phyloP scores from a whole-genome alignment of 225 moss, liverwort and hornwort genomes.

The Polytrichum formosum region DNA sequence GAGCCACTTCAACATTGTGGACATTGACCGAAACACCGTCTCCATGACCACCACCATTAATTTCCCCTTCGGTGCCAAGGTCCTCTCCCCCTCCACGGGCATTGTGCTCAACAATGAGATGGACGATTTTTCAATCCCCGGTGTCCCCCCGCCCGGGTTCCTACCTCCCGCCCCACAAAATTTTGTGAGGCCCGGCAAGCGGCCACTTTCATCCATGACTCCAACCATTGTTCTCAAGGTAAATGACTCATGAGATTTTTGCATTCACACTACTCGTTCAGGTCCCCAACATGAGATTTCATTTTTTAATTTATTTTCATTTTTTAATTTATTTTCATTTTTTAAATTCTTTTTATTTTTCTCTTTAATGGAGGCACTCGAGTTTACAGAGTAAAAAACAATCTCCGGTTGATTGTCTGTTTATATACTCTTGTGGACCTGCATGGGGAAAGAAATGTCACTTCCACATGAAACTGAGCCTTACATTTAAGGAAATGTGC shows the following conservation, averaged over 20 bases:
- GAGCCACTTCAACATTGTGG: conserved; percentile 73
- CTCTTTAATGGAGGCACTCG: too few species aligned
- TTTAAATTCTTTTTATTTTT: too few species aligned
- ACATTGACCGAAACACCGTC: conserved; percentile 59
- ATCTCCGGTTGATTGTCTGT: too few species aligned
- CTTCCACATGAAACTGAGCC: too few species aligned
- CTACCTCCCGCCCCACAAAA: conserved; percentile 62
- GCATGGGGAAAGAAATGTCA: too few species aligned
- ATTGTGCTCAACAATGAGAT: conserved; percentile 78
- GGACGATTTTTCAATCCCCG: conserved; percentile 75
- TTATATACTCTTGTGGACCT: too few species aligned
- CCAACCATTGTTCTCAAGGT: conserved; percentile 82
- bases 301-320: too few species aligned
- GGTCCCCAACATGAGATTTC: too few species aligned
- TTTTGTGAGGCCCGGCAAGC: conserved; percentile 64
- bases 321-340: too few species aligned
- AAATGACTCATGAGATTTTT: neutral
- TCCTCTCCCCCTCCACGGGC: conserved; percentile 67
- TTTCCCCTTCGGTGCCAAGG: conserved; percentile 49
- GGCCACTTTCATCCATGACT: conserved; percentile 79
- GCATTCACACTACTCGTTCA: too few species aligned
- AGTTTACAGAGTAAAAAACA: too few species aligned
- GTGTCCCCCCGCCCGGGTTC: conserved; percentile 15
- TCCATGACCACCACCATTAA: conserved; percentile 78
- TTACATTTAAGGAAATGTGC: too few species aligned